Percentiles rank a stretch among this genome's conserved stretches.
These are phyloP conservation scores for Lentinus brumalis DNA, from an alignment of 768 basidiomycete species.

Conservation along the genomic window DNA sequence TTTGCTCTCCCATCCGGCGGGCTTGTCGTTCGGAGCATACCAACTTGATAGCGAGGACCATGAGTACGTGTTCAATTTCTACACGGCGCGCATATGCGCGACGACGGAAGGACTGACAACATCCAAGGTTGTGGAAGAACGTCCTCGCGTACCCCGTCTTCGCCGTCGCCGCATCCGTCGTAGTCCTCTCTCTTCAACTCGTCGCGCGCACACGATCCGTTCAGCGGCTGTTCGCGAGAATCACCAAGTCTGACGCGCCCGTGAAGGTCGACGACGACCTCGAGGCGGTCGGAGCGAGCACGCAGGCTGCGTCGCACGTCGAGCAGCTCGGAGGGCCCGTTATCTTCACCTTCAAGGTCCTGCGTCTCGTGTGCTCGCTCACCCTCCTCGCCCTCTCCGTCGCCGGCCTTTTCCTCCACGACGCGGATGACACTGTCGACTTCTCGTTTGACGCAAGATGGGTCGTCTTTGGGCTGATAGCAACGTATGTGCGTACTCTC, in stretches of 20 bases:
- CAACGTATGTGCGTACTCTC: constrained; percentile 18
- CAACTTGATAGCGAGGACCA: not conserved
- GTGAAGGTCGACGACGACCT: constrained; percentile 1
- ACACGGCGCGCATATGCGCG: not conserved
- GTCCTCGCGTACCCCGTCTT: constrained; percentile 12
- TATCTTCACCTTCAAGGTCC: constrained; percentile 50
- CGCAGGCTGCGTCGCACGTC: constrained; percentile 5
- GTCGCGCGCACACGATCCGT: constrained; percentile 7
- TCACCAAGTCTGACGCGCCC: constrained; percentile 1
- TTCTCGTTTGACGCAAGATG: not conserved
- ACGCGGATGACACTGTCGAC: not conserved
- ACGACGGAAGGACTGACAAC: not conserved
- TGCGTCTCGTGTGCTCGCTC: constrained; percentile 47
- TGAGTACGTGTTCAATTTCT: constrained; percentile 6
- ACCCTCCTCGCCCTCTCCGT: constrained; percentile 53
- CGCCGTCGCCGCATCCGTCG: constrained; percentile 10
- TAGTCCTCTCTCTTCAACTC: constrained; percentile 19
- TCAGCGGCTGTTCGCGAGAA: constrained; percentile 4
- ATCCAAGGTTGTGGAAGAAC: constrained; percentile 14
- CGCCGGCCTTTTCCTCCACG: constrained; percentile 39
- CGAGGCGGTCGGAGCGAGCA: not conserved
- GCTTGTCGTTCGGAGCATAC: not conserved
- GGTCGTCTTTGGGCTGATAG: constrained; percentile 16
- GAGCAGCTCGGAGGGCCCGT: constrained; percentile 44
- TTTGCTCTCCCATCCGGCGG: not conserved